Evolutionary conservation across 805 yeast genomes (phyloP).

Genomic region (Ogataea zsoltii): DNA sequence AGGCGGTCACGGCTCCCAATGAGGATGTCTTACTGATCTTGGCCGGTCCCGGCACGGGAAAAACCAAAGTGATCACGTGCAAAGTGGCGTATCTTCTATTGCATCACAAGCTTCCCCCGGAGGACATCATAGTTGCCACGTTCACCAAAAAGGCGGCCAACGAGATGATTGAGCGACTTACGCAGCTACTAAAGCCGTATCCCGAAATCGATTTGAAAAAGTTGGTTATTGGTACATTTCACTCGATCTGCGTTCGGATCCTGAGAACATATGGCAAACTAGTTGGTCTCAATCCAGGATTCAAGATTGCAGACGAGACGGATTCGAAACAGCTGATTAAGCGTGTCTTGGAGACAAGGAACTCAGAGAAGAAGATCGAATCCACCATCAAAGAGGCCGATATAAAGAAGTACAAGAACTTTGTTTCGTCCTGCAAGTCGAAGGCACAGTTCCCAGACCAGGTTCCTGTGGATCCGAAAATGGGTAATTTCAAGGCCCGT

Average conservation of each 20-base stretch:
- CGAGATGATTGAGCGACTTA: conserved; percentile 73
- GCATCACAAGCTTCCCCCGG: conserved; percentile 54
- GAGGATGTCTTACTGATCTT: conserved; percentile 46
- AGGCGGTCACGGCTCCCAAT: conserved; percentile 45
- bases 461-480: conserved; percentile 24
- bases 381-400: conserved; percentile 38
- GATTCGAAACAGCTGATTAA: conserved; percentile 53
- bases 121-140: conserved; percentile 77
- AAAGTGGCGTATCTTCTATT: conserved; percentile 72
- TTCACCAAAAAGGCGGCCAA: conserved; percentile 91
- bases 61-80: conserved; percentile 79
- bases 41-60: conserved; percentile 70
- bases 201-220: conserved; percentile 38
- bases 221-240: conserved; percentile 85
- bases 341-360: conserved; percentile 31
- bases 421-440: conserved; percentile 60
- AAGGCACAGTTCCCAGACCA: conserved; percentile 47
- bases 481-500: conserved; percentile 31
- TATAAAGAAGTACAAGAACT: conserved; percentile 39
- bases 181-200: conserved; percentile 32
- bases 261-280: conserved; percentile 54
- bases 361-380: conserved; percentile 12
- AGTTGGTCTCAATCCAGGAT: conserved; percentile 43
- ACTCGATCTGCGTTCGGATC: conserved; percentile 70
- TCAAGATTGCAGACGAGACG: conserved; percentile 63